These are phyloP conservation scores for Nepenthes mirabilis DNA, from an alignment of 148 eudicot genomes.

Conservation along the genomic window DNA sequence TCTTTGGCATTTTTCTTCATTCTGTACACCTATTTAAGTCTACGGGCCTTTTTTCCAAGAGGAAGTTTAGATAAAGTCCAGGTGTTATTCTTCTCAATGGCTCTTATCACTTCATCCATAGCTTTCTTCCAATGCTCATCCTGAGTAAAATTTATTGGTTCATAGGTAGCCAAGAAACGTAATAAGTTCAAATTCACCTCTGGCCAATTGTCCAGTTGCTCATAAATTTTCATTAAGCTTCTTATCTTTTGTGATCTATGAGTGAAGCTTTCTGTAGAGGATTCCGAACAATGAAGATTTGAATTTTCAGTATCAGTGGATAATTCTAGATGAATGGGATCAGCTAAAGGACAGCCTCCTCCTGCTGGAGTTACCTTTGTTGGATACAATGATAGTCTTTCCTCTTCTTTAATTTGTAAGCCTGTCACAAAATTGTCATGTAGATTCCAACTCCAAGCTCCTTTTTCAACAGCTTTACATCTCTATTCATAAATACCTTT, in stretches of 20 bases:
- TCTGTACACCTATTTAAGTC: neutral
- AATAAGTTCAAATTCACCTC: neutral
- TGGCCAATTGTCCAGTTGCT: neutral
- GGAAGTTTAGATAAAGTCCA: neutral
- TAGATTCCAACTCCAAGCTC: neutral
- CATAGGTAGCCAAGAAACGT: neutral
- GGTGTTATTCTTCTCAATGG: neutral
- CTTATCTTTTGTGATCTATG: no score
- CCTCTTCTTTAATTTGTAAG: no score
- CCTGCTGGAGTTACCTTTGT: neutral
- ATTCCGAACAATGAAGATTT: no score
- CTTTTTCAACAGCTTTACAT: conserved; percentile 1
- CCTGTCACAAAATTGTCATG: no score
- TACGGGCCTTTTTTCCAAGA: neutral
- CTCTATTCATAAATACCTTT: neutral
- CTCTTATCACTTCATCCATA: neutral
- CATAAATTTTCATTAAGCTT: neutral
- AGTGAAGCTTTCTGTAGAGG: no score
- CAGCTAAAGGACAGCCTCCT: neutral
- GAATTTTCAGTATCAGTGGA: neutral
- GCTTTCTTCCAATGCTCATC: neutral
- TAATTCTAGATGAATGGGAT: neutral
- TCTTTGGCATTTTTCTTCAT: neutral
- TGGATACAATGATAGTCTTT: no score
- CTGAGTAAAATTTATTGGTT: neutral